Evolutionary conservation across 1,139 yeast genomes (phyloP), one percentile per base, ranked within the genome.

Genomic region (Magnusiomyces suaveolens): DNA sequence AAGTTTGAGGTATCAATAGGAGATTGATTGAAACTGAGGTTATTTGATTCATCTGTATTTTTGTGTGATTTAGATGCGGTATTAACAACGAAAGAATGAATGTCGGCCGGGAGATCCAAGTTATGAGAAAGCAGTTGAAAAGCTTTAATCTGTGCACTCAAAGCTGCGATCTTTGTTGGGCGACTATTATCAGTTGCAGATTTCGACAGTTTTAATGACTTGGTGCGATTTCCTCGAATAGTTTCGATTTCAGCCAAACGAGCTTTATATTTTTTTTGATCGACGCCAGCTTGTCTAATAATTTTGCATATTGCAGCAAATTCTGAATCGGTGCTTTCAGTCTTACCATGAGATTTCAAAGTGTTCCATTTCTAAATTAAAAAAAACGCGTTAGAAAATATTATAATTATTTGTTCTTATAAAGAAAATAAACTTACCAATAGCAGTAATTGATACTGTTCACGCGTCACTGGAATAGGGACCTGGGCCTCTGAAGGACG

Each of bases 81-180:
- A 32, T 62, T 77, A 72, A 57, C 75, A 64, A 56, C 70, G 57
- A 56, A 74, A 73, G 10, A 62, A 54, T 70, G 73, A n/a, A 72
- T 49, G 20, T 60, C 61, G 3, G 61, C 66, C 1, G 97, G 95
- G 51, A 94, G 69, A 64, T 87, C 94, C 60, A 87, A 65, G 66
- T 89, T 95, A 60, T 80, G 84, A 1, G 95, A 79, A 53, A 92
- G 72, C 38, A 89, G 68, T 66, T 89, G 89, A 60, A 87, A 79
- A 0, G 94, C 87, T 32, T 82, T 73, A 29, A 92, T 70, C 68
- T 90, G 97, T 53, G 80, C 77, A 55, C 78, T 75, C 53, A 89
- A 72, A 36, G 83, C 67, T 2, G 72, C 75, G 25, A 72, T 61
- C 64, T 85, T 83, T 54, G 70, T 66, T n/a, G 56, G 50, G 25